These are phyloP conservation scores for Inosperma sp. DNA, from an alignment of 768 basidiomycete species.

Conservation along the genomic window DNA sequence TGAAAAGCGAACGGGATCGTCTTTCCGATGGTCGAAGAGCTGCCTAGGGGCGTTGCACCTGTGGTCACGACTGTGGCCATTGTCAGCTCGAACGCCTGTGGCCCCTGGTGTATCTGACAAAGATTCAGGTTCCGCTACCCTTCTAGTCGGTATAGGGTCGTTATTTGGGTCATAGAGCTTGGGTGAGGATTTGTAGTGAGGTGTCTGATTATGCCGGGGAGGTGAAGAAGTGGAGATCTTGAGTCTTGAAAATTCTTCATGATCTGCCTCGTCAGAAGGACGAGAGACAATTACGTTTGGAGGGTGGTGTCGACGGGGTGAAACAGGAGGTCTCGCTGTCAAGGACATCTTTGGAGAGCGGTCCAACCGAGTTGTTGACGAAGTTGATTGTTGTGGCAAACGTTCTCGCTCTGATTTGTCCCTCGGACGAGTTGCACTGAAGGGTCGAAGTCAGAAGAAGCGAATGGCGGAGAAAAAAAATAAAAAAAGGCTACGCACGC, in stretches of 20 bases:
- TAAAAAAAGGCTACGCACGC: slow-evolving; percentile 36
- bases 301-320: slow-evolving; percentile 34
- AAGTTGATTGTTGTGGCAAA: slow-evolving; percentile 19
- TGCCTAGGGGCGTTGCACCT: slow-evolving; percentile 44
- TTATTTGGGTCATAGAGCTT: slow-evolving; percentile 73
- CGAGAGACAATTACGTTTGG: slow-evolving; percentile 35
- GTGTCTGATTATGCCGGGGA: slow-evolving; percentile 29
- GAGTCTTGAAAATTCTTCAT: slow-evolving; percentile 67
- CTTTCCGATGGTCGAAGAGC: slow-evolving; percentile 84
- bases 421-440: slow-evolving; percentile 42
- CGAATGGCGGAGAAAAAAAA: background rate
- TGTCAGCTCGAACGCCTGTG: slow-evolving; percentile 38
- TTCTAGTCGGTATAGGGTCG: slow-evolving; percentile 59
- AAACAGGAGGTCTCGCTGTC: slow-evolving; percentile 24
- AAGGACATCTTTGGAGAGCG: slow-evolving; percentile 27
- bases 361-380: slow-evolving; percentile 28
- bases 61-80: slow-evolving; percentile 18
- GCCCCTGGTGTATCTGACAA: slow-evolving; percentile 56
- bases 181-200: slow-evolving; percentile 21
- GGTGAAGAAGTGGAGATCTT: slow-evolving; percentile 55
- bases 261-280: slow-evolving; percentile 48
- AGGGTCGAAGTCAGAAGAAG: background rate
- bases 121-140: slow-evolving; percentile 60
- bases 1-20: slow-evolving; percentile 86
- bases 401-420: slow-evolving; percentile 44